phyloP scores from a whole-genome alignment of 148 eudicot species.

The Spergularia bocconei region DNA sequence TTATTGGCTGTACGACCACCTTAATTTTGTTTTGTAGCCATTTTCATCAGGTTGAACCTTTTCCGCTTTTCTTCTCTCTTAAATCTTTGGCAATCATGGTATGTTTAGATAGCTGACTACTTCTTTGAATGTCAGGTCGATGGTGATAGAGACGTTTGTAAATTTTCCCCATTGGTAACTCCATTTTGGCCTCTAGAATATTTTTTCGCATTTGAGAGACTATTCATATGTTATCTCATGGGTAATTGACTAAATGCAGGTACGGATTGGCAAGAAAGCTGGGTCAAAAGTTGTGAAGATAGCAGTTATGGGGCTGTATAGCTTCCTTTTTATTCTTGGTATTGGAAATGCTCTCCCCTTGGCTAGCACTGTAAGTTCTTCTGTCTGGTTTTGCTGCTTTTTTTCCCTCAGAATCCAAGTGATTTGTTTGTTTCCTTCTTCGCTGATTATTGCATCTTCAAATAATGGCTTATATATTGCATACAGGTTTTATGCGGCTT shows the following conservation, averaged over 20 bases:
- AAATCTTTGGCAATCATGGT: background rate
- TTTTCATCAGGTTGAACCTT: conserved; percentile 77
- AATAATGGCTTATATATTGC: background rate
- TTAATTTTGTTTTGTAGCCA: conserved; percentile 95
- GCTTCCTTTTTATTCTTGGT: conserved; percentile 46
- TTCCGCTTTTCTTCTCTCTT: conserved; percentile 7
- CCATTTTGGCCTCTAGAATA: conserved; percentile 2
- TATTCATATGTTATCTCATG: background rate
- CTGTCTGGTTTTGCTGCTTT: background rate
- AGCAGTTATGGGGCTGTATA: conserved; percentile 48
- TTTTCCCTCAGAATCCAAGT: background rate
- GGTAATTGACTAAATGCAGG: conserved; percentile 38
- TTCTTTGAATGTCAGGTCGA: conserved; percentile 46
- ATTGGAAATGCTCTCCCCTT: conserved; percentile 63
- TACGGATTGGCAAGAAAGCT: conserved; percentile 64
- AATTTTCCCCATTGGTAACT: conserved; percentile 84
- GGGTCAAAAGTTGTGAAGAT: conserved; percentile 63
- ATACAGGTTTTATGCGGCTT: conserved; percentile 62
- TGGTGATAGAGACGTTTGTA: conserved; percentile 75
- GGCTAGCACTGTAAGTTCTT: conserved; percentile 52
- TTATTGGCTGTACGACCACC: conserved; percentile 82
- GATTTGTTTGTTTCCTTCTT: background rate
- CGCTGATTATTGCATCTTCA: background rate
- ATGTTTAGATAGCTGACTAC: background rate
- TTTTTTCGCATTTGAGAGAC: background rate